Evolutionary conservation across 129 eudicot genomes (phyloP).

Genomic region (Scalesia atractyloides): DNA sequence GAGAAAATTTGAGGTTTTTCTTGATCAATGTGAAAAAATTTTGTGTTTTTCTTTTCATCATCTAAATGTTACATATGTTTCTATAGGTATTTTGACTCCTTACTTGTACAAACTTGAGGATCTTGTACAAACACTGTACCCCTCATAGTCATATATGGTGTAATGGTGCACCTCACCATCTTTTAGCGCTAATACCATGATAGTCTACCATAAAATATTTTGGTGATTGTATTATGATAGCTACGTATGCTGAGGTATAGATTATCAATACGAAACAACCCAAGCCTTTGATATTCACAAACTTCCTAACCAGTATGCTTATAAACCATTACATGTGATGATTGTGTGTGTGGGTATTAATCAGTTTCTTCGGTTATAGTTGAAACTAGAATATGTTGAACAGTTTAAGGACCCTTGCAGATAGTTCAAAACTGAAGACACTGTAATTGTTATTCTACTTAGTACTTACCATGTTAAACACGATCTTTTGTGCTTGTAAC

Average conservation of each 20-base stretch:
- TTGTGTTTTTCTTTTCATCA: neutral
- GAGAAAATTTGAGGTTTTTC: too few species aligned
- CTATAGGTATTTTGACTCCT: neutral
- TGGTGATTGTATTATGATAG: constrained; percentile 2
- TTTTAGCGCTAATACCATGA: neutral
- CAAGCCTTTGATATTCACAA: too few species aligned
- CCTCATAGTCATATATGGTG: neutral
- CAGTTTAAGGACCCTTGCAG: constrained; percentile 16
- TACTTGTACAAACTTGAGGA: neutral
- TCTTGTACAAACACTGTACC: neutral
- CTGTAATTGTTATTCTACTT: neutral
- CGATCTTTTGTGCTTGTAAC: neutral
- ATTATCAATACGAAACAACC: too few species aligned
- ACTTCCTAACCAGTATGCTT: too few species aligned
- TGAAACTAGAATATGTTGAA: neutral
- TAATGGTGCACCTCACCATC: neutral
- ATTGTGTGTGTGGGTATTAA: constrained; percentile 9
- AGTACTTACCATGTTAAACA: neutral
- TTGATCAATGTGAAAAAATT: neutral
- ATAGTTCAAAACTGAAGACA: neutral
- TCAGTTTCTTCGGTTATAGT: constrained; percentile 4
- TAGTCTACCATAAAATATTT: constrained; percentile 1
- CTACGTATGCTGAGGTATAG: neutral
- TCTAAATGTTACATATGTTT: neutral
- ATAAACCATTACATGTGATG: neutral